Evolutionary conservation across 1,284 basidiomycete species (phyloP), one percentile per base, ranked within the genome.

Genomic region (Caloboletus firmus): DNA sequence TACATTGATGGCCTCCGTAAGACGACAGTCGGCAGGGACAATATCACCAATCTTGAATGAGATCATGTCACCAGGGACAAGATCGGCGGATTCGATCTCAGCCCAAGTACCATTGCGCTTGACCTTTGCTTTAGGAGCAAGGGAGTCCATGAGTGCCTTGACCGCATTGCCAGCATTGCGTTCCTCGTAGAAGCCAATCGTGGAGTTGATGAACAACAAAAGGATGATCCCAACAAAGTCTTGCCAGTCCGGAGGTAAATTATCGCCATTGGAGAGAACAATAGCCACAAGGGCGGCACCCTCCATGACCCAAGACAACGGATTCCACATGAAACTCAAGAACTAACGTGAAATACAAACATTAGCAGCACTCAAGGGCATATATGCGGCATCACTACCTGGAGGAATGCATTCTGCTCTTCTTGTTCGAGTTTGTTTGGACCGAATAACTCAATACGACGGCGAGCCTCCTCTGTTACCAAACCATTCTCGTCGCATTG

Each of bases 221-320:
- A 94, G 78, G 66, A 97, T 79, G 78, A 98, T 98, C 85, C 95
- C 95, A 75, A 93, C 83, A 77, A 98, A 99, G 80, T 98, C 95
- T 71, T 89, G 81, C 96, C 96, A 98, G 72, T 98, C 94, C 41
- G 95, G 95, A 45, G 95, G 84, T 61, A 80, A 79, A 60, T 81
- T 79, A 64, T 85, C 87, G 76, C 96, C 95, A 76, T 98, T 98
- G 60, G 95, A 97, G 39, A 98, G 85, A 44, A 85, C 95, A 72
- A 98, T 98, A 57, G 95, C 95, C 72, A 98, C 95, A 48, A 98
- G 80, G 47, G 95, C 95, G n/a, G n/a, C 95, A 64, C 91, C 94
- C 76, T 99, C 95, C 95, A 98, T 99, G 77, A 98, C 96, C 95
- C 95, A 98, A 39, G 95, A 97, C 24, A 98, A 82, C 49, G 95